Evolutionary conservation across 108 stramenopile genomes (phyloP), one percentile per base, ranked within the genome.

Genomic region (Fragilariopsis cylindrus): DNA sequence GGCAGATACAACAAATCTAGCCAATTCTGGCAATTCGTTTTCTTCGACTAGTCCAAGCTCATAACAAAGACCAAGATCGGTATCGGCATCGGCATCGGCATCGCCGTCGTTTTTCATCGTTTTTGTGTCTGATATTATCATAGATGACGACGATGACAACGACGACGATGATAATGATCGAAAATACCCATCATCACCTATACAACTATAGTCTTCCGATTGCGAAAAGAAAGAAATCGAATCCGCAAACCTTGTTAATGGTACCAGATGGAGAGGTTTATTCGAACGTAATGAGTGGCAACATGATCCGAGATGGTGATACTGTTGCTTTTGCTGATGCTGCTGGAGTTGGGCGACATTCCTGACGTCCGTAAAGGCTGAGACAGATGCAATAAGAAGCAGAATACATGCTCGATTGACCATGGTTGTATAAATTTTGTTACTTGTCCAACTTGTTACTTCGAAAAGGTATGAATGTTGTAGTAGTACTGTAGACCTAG

Each of bases 21-120:
- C 81, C 21, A 90, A 73, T 4, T 90, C 86, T 44, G 90, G 88
- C 16, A 95, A 67, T 73, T 95, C 94, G 7, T 87, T 72, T 56
- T 90, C 79, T 67, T 95, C 80, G 4, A 88, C 74, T 39, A 89
- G 16, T 45, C 73, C 68, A 12, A 89, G 53, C 46, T 74, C 66
- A 62, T 72, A 88, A n/a, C 16, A 11, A 52, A 76, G 71, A n/a
- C 82, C 62, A 19, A 43, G 63, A 18, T 77, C 63, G 65, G 12
- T 21, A 62, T n/a, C 9, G 18, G 52, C 40, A 39, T 52, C 9
- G 18, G 52, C 40, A 39, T 52, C 68, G 50, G 13, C 44, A 12
- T 12, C 18, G 43, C 65, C 44, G 12, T 13, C 44, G 43, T 6
- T 12, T 40, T 9, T 63, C 42, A 44, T 4, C 42, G 62, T 30